Base-by-base conservation (phyloP, 176 grass and related monocot species). In the Phoenix dactylifera region DNA sequence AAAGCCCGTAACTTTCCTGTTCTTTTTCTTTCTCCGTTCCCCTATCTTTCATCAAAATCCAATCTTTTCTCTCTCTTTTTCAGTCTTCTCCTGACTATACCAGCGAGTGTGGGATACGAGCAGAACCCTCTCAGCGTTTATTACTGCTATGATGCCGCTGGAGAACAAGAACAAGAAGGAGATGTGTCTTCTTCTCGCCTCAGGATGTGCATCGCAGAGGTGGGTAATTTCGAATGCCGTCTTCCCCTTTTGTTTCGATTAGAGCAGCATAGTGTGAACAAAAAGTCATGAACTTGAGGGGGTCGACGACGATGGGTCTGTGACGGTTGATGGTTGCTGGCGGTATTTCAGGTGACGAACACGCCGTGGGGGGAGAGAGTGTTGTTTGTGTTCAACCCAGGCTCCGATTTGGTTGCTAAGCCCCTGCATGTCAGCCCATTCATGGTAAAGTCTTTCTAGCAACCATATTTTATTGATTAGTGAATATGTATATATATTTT, bases 61-160 rank as follows among this genome's bases (percentile, higher is more conserved):
- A 24, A 16, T 63, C 29, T 16, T 24, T 18, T 63, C 7, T 18
- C 0, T 44, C 35, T 9, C 24, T 59, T 16, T 67, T 48, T 52
- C 20, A 97, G 93, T 61, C 69, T 67, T 63, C 66, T 97, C 65
- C 63, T 97, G 81, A 97, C 84, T 16, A 87, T 91, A n/a, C 92
- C 87, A 9, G 86, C 70, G 74, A 97, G 76, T 58, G 78, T 91
- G 52, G 84, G 93, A 6, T 88, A 91, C 28, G 81, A 85, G 66
- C 93, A 97, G 87, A 97, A 97, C 57, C 93, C 93, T 1, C 74
- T 85, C 15, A 97, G 93, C 64, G 81, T 97, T 51, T 97, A 91
- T 69, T 88, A 91, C 70, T 97, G 93, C 73, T 91, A 97, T 22
- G 67, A 91, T n/a, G 62, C 24, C 16, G 55, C 49, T 3, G 69